Percentiles rank a stretch among this genome's conserved stretches.
Conservation (phyloP, 495 filamentous ascomycete species). For the Trichocladium antarcticum region DNA sequence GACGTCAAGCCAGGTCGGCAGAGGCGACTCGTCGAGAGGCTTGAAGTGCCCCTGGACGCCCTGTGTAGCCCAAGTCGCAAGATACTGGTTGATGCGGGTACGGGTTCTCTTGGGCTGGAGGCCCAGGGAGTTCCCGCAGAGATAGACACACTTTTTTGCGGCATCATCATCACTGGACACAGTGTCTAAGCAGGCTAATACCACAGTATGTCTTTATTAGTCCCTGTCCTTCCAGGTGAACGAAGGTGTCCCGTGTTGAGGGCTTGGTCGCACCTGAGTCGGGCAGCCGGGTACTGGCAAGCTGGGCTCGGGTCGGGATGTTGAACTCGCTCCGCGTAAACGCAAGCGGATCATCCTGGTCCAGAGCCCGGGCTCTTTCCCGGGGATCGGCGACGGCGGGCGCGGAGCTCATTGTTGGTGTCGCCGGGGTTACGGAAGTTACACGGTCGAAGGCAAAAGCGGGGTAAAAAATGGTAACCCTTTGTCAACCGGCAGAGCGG, state of each 20-base stretch:
- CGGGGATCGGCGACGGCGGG: conserved; percentile 1
- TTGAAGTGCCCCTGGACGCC: conserved; percentile 92
- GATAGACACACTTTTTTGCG: conserved; percentile 55
- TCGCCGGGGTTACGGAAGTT: not conserved
- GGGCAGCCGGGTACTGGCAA: conserved; percentile 54
- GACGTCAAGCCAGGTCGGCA: conserved; percentile 71
- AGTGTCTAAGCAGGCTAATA: not conserved
- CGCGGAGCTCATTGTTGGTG: conserved; percentile 11
- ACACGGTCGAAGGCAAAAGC: no score
- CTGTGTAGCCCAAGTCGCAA: conserved; percentile 80
- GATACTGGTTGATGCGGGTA: conserved; percentile 62
- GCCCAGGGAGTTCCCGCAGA: conserved; percentile 95
- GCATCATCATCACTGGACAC: conserved; percentile 2
- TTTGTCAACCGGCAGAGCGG: not conserved
- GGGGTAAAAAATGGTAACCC: not conserved
- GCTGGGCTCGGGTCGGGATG: conserved; percentile 68
- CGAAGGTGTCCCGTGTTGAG: no score
- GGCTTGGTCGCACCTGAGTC: conserved; percentile 27
- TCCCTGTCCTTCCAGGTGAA: not conserved
- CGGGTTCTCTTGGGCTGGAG: conserved; percentile 68
- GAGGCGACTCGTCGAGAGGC: conserved; percentile 58
- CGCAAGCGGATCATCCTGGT: conserved; percentile 56
- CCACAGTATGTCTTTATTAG: conserved; percentile 2
- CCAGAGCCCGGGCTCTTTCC: conserved; percentile 34
- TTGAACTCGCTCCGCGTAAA: conserved; percentile 66